phyloP scores from a whole-genome alignment of 176 grass and related monocot species.

The Leersia perrieri region DNA sequence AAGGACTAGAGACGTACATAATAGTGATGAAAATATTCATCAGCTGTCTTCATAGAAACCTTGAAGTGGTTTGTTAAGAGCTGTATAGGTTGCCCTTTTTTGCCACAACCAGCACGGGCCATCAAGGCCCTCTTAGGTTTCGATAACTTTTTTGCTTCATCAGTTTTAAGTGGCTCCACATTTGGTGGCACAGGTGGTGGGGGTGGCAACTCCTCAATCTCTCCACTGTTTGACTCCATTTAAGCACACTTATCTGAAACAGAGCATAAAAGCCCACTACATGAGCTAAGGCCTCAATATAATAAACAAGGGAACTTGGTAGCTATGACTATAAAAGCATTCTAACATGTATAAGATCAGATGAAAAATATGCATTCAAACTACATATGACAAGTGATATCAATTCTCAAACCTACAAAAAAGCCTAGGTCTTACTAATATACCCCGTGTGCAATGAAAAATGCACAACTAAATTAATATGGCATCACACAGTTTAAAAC shows the following conservation, averaged over 20 bases:
- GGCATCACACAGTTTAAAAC: not conserved
- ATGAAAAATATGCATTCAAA: not conserved
- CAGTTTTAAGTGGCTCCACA: constrained; percentile 33
- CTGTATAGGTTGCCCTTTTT: constrained; percentile 40
- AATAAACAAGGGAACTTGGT: not conserved
- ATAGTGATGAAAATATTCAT: constrained; percentile 70
- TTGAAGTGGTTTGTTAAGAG: constrained; percentile 68
- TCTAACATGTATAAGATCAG: not conserved
- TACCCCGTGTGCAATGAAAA: not conserved
- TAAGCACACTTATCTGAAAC: not conserved
- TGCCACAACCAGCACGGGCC: constrained; percentile 48
- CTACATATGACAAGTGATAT: not conserved
- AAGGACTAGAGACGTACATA: constrained; percentile 39
- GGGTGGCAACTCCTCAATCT: constrained; percentile 39
- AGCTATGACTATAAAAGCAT: not conserved
- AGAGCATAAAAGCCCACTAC: not conserved
- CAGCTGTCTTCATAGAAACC: constrained; percentile 46
- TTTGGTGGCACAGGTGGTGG: constrained; percentile 30
- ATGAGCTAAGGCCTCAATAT: not conserved
- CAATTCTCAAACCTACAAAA: not conserved
- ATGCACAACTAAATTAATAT: not conserved
- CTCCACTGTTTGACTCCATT: constrained; percentile 45
- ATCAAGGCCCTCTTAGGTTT: constrained; percentile 54
- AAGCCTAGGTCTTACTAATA: not conserved
- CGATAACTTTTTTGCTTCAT: not conserved